A percentile compares a stretch with the other conserved stretches of the same genome.
These are phyloP conservation scores for Cyberlindnera mrakii DNA, from an alignment of 805 yeast genomes.

Conservation along the genomic window DNA sequence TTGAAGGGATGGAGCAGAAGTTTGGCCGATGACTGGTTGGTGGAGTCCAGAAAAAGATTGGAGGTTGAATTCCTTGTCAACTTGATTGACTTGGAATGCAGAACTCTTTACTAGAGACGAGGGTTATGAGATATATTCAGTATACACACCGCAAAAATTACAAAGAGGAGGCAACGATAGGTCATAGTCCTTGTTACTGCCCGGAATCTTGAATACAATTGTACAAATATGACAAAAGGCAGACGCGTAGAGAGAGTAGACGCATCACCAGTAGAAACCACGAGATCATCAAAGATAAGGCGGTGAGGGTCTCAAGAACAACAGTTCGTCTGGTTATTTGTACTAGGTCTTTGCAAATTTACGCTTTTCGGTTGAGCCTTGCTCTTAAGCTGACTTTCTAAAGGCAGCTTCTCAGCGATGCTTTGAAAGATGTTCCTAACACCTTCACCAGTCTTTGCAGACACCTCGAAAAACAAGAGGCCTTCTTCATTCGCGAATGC, in stretches of 20 bases:
- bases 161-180: no score
- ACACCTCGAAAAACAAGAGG: constrained; percentile 45
- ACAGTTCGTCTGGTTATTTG: constrained; percentile 36
- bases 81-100: constrained; percentile 60
- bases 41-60: constrained; percentile 80
- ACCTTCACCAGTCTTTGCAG: constrained; percentile 53
- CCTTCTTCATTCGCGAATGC: constrained; percentile 50
- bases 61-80: constrained; percentile 80
- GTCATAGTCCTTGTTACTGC: not conserved
- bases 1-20: constrained; percentile 91
- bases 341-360: constrained; percentile 37
- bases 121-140: no score
- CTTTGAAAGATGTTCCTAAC: constrained; percentile 41
- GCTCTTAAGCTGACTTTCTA: constrained; percentile 20
- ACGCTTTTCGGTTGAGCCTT: constrained; percentile 22
- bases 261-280: no score
- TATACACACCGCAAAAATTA: not conserved
- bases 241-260: no score
- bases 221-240: no score
- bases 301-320: constrained; percentile 22
- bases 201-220: no score
- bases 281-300: not conserved
- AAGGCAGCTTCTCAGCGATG: constrained; percentile 42
- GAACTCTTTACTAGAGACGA: constrained; percentile 32
- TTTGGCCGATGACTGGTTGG: constrained; percentile 87